These are phyloP conservation scores for Lunasporangiospora selenospora DNA, from an alignment of 192 early-diverging fungal species.

Conservation along the genomic window DNA sequence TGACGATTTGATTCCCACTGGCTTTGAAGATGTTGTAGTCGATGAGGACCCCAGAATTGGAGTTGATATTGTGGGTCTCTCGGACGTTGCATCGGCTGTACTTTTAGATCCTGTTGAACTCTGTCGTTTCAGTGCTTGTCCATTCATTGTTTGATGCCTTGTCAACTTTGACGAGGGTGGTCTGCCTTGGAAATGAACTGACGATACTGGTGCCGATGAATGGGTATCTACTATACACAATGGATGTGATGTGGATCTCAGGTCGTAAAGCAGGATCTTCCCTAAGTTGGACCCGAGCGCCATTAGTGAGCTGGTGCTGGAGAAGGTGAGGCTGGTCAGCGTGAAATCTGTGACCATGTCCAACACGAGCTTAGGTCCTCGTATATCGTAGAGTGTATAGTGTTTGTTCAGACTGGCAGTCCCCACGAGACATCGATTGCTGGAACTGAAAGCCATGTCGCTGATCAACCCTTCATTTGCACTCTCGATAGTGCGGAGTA, in stretches of 20 bases:
- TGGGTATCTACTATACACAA: constrained; percentile 37
- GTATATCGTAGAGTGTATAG: constrained; percentile 51
- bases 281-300: constrained; percentile 50
- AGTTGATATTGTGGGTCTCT: too few relatives aligned
- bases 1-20: constrained; percentile 13
- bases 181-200: constrained; percentile 33
- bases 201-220: constrained; percentile 25
- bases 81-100: too few relatives aligned
- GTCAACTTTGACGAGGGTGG: neutral
- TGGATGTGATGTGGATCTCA: constrained; percentile 43
- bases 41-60: too few relatives aligned
- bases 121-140: constrained; percentile 24
- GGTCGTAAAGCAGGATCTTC: constrained; percentile 50
- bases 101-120: constrained; percentile 19
- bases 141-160: constrained; percentile 28
- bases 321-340: constrained; percentile 48
- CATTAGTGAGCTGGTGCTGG: constrained; percentile 50
- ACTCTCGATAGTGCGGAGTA: constrained; percentile 42
- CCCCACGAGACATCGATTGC: constrained; percentile 47
- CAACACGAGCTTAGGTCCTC: constrained; percentile 48
- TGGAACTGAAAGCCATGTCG: constrained; percentile 52
- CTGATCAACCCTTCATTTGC: constrained; percentile 45
- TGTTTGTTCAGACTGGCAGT: constrained; percentile 49
- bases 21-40: constrained; percentile 2
- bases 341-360: constrained; percentile 38